Evolutionary conservation across 2,329 filamentous ascomycete genomes (phyloP).

Genomic region (Colletotrichum filicis): DNA sequence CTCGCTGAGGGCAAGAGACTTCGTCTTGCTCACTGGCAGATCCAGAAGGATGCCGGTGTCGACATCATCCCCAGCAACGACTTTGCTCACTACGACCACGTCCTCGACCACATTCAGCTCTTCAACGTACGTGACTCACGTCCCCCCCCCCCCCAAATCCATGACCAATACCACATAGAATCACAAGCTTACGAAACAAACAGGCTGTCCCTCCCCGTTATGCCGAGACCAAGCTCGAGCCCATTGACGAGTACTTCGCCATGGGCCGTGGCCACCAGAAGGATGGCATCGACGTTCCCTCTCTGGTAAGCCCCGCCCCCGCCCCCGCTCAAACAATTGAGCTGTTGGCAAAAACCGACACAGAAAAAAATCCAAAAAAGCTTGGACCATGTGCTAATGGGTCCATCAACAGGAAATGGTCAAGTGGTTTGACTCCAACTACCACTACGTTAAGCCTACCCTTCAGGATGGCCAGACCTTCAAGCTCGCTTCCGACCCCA

Average conservation of each 20-base stretch:
- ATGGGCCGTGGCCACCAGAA: conserved; percentile 99
- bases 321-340: conserved; percentile 19
- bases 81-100: conserved; percentile 98
- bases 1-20: conserved; percentile 96
- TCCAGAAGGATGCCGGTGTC: conserved; percentile 98
- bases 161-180: not conserved
- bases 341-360: conserved; percentile 54
- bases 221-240: conserved; percentile 86
- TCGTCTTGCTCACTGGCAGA: conserved; percentile 97
- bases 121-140: conserved; percentile 78
- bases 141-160: not conserved
- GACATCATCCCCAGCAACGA: conserved; percentile 99
- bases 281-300: conserved; percentile 90
- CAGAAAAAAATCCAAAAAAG: not conserved
- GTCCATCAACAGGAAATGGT: conserved; percentile 80
- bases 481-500: conserved; percentile 87
- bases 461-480: conserved; percentile 97
- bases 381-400: conserved; percentile 18
- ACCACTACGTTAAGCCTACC: conserved; percentile 99
- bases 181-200: conserved; percentile 14
- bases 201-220: conserved; percentile 94
- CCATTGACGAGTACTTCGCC: conserved; percentile 97
- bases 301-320: conserved; percentile 57
- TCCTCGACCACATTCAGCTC: conserved; percentile 97
- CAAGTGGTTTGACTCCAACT: conserved; percentile 99